A percentile compares a stretch with the other conserved stretches of the same genome.
These are phyloP conservation scores for Pseudoscleropodium purum DNA, from an alignment of 225 moss, liverwort and hornwort species.

Conservation along the genomic window DNA sequence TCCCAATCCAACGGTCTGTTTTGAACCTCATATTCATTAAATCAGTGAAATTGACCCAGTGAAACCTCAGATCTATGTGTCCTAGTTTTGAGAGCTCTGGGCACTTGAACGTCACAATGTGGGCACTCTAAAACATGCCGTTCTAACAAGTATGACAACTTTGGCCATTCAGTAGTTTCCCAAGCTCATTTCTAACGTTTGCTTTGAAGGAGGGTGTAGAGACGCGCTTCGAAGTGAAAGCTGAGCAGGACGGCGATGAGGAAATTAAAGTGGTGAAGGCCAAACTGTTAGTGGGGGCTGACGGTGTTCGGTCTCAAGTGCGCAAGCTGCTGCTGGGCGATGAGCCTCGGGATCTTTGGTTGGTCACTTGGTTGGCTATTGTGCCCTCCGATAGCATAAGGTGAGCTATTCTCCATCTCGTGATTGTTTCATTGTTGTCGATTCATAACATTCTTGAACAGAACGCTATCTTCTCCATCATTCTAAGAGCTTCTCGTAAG, in stretches of 20 bases:
- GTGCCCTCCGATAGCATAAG: conserved; percentile 9
- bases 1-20: neutral
- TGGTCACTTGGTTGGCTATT: conserved; percentile 41
- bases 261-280: conserved; percentile 26
- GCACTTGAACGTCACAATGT: neutral
- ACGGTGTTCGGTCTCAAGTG: conserved; percentile 38
- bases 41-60: neutral
- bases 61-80: neutral
- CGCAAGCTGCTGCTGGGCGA: conserved; percentile 48
- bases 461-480: neutral
- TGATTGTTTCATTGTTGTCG: neutral
- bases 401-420: neutral
- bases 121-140: neutral
- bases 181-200: neutral
- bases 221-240: conserved; percentile 14
- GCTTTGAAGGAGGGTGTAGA: conserved; percentile 31
- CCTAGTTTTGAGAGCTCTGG: neutral
- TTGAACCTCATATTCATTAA: neutral
- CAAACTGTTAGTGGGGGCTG: conserved; percentile 37
- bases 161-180: neutral
- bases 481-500: neutral
- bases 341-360: conserved; percentile 36
- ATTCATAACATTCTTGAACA: neutral
- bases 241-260: neutral
- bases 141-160: neutral